A percentile compares a stretch with the other conserved stretches of the same genome.
Evolutionary conservation across 2,329 filamentous ascomycete species (phyloP).

Genomic region (Phyllosticta citrichinensis): DNA sequence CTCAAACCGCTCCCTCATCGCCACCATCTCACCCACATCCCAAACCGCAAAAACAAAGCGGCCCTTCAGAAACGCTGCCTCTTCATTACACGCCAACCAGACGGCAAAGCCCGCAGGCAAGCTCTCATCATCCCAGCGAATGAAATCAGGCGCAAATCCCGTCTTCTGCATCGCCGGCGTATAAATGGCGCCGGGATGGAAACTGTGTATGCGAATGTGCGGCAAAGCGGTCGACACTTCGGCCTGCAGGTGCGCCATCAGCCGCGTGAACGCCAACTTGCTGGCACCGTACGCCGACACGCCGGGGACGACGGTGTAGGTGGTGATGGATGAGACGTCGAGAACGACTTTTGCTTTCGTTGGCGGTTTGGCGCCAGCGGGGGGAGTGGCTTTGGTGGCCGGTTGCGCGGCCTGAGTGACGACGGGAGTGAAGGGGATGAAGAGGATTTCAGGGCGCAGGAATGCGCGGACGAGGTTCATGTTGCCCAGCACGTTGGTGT

Average conservation of each 20-base stretch:
- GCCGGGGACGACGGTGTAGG: not conserved
- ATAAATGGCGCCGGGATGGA: not conserved
- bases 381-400: too few species aligned
- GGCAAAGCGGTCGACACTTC: not conserved
- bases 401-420: not conserved
- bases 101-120: slow-evolving; percentile 16
- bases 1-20: not conserved
- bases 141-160: not conserved
- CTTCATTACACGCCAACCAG: slow-evolving; percentile 22
- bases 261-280: slow-evolving; percentile 7
- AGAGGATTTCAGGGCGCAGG: slow-evolving; percentile 8
- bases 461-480: slow-evolving; percentile 13
- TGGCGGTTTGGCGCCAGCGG: not conserved
- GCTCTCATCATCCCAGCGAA: not conserved
- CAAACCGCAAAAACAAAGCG: slow-evolving; percentile 19
- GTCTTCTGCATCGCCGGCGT: not conserved
- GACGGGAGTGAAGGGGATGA: not conserved
- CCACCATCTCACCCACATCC: slow-evolving; percentile 22
- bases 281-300: slow-evolving; percentile 9
- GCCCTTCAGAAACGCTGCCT: slow-evolving; percentile 15
- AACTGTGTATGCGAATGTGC: not conserved
- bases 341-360: not conserved
- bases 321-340: slow-evolving; percentile 2
- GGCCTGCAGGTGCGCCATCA: slow-evolving; percentile 8
- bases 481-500: slow-evolving; percentile 12